Base-by-base conservation (phyloP, 2,329 filamentous ascomycete genomes). In the Fusarium avenaceum region DNA sequence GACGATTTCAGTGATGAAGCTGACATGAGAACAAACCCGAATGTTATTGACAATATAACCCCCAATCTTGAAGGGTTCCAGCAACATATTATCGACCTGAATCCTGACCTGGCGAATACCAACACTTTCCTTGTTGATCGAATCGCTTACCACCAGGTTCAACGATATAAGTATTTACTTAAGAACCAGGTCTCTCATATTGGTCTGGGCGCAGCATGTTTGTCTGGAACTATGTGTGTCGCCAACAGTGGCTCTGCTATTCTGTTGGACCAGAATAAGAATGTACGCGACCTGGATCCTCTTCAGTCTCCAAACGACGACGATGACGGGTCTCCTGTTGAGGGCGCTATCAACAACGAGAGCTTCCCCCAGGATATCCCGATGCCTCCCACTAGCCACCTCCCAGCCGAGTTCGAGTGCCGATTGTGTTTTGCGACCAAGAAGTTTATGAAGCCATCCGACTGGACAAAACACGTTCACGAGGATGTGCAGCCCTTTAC, bases 391-490 rank as follows among this genome's bases (percentile, higher is more conserved):
- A 90, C 93, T 4, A 85, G 83, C 59, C 86, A 87, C 17, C 84
- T 97, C 8, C 94, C 94, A 1, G 93, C 94, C 5, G 90, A 95
- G 74, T 95, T 97, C 64, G 94, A 97, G 80, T 97, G 94, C 71
- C 90, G 92, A 38, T 82, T 97, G 22, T 97, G 94, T 80, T 97
- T 93, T 81, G 88, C 90, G 71, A 86, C 89, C 52, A 97, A 96
- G 83, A 93, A 89, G 73, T 94, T 96, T 72, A 88, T 90, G 72
- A 97, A 97, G 78, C 94, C 94, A 17, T 97, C 94, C 0, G 94
- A 97, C 78, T 97, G 94, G 94, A 97, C 94, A 2, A 97, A 97
- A 77, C 94, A 97, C 75, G 92, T 97, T 1, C 93, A 97, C 72
- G 94, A 97, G 79, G 94, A 97, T 76, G 89, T 97, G 1, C 92